These are phyloP conservation scores for Psilocybe subaeruginosa DNA, from an alignment of 768 basidiomycete genomes.

Conservation along the genomic window DNA sequence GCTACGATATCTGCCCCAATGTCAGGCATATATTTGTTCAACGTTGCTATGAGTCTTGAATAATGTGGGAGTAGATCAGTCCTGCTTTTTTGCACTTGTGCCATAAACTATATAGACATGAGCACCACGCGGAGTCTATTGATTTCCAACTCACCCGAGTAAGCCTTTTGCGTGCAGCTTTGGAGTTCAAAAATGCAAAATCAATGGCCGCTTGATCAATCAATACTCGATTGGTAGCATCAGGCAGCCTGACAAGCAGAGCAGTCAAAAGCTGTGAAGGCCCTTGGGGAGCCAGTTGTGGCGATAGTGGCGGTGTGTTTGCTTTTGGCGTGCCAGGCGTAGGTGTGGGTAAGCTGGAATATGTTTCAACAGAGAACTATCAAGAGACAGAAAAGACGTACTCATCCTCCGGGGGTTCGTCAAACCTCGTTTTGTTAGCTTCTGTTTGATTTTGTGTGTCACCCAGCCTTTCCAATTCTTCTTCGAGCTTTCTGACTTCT, in stretches of 20 bases:
- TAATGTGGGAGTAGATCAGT: constrained; percentile 94
- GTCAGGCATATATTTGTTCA: constrained; percentile 94
- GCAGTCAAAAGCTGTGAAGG: constrained; percentile 93
- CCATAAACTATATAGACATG: constrained; percentile 60
- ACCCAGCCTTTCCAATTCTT: constrained; percentile 70
- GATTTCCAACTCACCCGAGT: constrained; percentile 62
- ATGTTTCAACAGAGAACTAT: constrained; percentile 21
- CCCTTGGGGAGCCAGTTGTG: constrained; percentile 81
- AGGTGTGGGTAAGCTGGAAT: constrained; percentile 54
- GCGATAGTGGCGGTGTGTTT: constrained; percentile 60
- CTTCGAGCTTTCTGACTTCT: constrained; percentile 75
- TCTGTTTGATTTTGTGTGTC: constrained; percentile 20
- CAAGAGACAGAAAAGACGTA: constrained; percentile 6
- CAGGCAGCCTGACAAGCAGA: constrained; percentile 87
- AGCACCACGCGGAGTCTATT: not conserved
- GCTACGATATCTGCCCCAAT: constrained; percentile 82
- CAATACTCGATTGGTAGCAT: constrained; percentile 87
- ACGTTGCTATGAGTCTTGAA: constrained; percentile 83
- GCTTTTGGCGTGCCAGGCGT: constrained; percentile 71
- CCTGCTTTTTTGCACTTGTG: constrained; percentile 83
- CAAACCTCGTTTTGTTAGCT: constrained; percentile 17
- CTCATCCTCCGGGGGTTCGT: constrained; percentile 48
- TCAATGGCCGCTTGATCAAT: constrained; percentile 96
- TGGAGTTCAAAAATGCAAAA: constrained; percentile 96
- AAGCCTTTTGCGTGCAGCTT: constrained; percentile 91